phyloP scores from a whole-genome alignment of 108 stramenopile genomes.

The Cyclotella choctawhatcheeana region DNA sequence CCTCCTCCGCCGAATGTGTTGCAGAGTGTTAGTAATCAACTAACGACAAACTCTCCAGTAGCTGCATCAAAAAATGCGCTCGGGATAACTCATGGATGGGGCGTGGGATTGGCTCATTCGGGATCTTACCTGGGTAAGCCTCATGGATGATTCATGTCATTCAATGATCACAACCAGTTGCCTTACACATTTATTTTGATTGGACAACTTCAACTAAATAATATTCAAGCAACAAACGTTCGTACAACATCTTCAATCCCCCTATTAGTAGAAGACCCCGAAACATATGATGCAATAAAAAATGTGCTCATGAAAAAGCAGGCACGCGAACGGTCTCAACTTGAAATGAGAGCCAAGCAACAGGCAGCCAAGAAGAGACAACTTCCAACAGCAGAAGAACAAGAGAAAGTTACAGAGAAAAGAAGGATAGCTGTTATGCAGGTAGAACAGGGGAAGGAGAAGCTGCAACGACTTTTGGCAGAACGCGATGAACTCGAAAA shows the following conservation, averaged over 20 bases:
- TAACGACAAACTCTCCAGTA: background rate
- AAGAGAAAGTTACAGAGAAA: background rate
- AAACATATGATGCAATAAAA: constrained; percentile 32
- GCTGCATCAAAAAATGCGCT: constrained; percentile 16
- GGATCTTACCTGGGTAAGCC: constrained; percentile 27
- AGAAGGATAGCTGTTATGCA: constrained; percentile 10
- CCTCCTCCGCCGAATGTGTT: constrained; percentile 3
- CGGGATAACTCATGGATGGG: constrained; percentile 23
- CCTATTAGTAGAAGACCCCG: constrained; percentile 30
- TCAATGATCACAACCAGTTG: no score
- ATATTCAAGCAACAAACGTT: constrained; percentile 20
- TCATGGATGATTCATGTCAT: background rate
- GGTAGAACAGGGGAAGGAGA: constrained; percentile 7
- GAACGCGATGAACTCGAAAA: constrained; percentile 18
- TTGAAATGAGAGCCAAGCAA: constrained; percentile 16
- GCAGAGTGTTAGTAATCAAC: background rate
- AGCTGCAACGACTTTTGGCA: constrained; percentile 15
- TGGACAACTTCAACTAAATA: no score
- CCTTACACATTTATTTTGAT: no score
- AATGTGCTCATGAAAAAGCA: constrained; percentile 24
- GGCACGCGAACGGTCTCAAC: constrained; percentile 7
- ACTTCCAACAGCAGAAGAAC: background rate
- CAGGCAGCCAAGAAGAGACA: background rate
- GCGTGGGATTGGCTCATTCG: constrained; percentile 25
- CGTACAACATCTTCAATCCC: constrained; percentile 26